phyloP scores from a whole-genome alignment of 768 basidiomycete genomes.

The Pisolithus microcarpus region DNA sequence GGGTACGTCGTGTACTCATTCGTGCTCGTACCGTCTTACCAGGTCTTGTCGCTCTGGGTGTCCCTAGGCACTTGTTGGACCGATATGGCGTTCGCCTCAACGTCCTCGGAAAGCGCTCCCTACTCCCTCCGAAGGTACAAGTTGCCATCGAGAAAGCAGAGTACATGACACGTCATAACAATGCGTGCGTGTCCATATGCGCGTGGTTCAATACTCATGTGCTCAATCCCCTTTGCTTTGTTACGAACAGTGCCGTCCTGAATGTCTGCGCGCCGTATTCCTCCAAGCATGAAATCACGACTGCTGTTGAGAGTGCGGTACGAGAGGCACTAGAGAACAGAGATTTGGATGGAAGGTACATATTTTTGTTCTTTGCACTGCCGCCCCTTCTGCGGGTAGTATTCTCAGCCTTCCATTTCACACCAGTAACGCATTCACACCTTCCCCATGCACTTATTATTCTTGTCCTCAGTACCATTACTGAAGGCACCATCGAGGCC shows the following conservation, averaged over 20 bases:
- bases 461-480: conserved; percentile 37
- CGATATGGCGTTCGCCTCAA: conserved; percentile 79
- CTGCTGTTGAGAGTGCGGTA: conserved; percentile 47
- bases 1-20: conserved; percentile 50
- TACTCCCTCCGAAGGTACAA: conserved; percentile 77
- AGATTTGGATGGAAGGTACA: conserved; percentile 22
- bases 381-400: neutral
- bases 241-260: conserved; percentile 61
- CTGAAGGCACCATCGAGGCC: conserved; percentile 59
- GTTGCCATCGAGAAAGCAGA: conserved; percentile 66
- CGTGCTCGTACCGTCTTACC: neutral
- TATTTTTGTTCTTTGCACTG: neutral
- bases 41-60: neutral
- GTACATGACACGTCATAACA: conserved; percentile 65
- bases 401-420: too few relatives aligned
- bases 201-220: neutral
- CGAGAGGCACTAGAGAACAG: conserved; percentile 28
- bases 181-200: conserved; percentile 40
- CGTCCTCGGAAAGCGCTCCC: conserved; percentile 63
- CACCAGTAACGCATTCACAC: too few relatives aligned
- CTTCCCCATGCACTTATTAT: neutral
- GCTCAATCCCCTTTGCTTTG: neutral
- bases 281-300: conserved; percentile 85
- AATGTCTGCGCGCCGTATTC: conserved; percentile 93
- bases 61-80: conserved; percentile 67